Evolutionary conservation across 2,329 filamentous ascomycete species (phyloP), one percentile per base, ranked within the genome.

Genomic region (Botrytis squamosa): DNA sequence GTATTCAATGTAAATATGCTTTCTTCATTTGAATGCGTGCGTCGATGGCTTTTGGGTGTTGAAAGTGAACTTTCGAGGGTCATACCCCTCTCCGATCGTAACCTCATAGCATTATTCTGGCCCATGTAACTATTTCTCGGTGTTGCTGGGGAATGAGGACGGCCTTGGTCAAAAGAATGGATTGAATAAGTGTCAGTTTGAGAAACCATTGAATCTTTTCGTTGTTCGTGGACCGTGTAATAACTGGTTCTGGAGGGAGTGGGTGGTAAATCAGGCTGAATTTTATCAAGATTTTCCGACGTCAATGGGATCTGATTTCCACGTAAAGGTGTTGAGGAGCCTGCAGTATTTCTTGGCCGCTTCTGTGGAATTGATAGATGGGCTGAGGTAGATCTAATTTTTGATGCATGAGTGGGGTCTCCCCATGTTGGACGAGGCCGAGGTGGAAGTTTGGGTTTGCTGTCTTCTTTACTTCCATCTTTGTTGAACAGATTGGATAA

Each of bases 1-100:
- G 88, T 88, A 33, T 84, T 85, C 4, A 91, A 81, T 5, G 88
- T 91, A 78, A 91, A 91, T 25, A 91, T 86, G 75, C 89, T 91
- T 3, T 82, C 80, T 18, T 80, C 79, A 74, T 80, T 77, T 36
- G 80, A 81, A 60, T 76, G 77, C 4, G 74, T 75, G 55, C 80
- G 75, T 67, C 78, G 75, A 81, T 83, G 80, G 77, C 71, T 81
- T 80, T 73, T 77, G 74, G 70, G 71, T 77, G 77, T 69, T 70
- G 78, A 69, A 29, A 70, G 29, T 46, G 77, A 64, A 33, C 75
- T 73, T 49, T 75, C 77, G 42, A 71, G 71, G 71, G 62, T 42
- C 3, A 82, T 77, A 65, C 82, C 81, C 74, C 81, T 82, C 70
- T 84, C 83, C 0, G 82, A 81, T 66, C 78, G 78, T 12, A 81